phyloP scores from a whole-genome alignment of 1,284 basidiomycete species.

The Heliocybe sulcata region DNA sequence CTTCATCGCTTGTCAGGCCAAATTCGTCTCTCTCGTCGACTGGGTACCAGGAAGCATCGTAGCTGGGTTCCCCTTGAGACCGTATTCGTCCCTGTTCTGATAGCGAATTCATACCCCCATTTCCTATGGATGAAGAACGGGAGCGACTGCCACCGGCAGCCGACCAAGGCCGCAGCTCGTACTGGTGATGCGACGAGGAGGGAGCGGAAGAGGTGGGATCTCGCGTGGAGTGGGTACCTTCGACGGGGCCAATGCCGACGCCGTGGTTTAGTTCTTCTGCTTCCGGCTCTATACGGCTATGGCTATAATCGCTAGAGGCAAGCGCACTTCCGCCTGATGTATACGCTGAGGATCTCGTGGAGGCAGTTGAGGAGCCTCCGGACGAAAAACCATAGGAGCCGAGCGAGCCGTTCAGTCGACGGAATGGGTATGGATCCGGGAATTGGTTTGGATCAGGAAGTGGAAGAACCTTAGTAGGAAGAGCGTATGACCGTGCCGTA shows the following conservation, averaged over 20 bases:
- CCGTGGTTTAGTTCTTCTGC: slow-evolving; percentile 47
- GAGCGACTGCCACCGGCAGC: slow-evolving; percentile 57
- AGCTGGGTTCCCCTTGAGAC: slow-evolving; percentile 57
- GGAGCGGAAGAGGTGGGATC: slow-evolving; percentile 39
- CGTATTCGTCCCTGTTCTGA: slow-evolving; percentile 32
- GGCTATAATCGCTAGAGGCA: slow-evolving; percentile 50
- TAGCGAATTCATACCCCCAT: slow-evolving; percentile 29
- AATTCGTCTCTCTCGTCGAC: slow-evolving; percentile 69
- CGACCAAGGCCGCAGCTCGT: slow-evolving; percentile 36
- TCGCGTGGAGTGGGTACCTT: slow-evolving; percentile 45
- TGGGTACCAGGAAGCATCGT: slow-evolving; percentile 66
- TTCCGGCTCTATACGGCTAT: slow-evolving; percentile 57
- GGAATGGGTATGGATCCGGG: slow-evolving; percentile 48
- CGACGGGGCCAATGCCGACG: slow-evolving; percentile 55
- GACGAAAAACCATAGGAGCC: slow-evolving; percentile 59
- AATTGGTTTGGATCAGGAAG: slow-evolving; percentile 60
- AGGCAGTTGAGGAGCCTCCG: slow-evolving; percentile 57
- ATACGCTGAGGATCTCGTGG: slow-evolving; percentile 71
- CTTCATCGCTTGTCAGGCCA: slow-evolving; percentile 61
- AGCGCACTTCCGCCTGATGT: slow-evolving; percentile 57
- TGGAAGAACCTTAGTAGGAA: slow-evolving; percentile 37
- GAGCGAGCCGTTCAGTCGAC: slow-evolving; percentile 26
- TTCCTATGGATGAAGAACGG: slow-evolving; percentile 57
- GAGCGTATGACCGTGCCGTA: slow-evolving; percentile 31
- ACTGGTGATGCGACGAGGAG: slow-evolving; percentile 16